phyloP scores from a whole-genome alignment of 2,329 filamentous ascomycete species.

The Aspergillus tamarii region DNA sequence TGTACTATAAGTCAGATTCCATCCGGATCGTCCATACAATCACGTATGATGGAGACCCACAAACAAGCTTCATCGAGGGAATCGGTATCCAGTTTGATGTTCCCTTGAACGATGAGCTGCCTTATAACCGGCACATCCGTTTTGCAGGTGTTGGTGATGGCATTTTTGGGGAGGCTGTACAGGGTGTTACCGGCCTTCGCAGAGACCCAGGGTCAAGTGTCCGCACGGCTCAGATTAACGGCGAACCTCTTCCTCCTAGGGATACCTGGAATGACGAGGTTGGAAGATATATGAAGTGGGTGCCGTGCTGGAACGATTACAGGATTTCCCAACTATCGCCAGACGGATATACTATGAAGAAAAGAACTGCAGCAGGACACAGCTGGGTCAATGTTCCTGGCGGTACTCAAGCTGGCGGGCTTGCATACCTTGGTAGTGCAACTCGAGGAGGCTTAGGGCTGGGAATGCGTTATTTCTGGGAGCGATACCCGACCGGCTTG shows the following conservation, averaged over 20 bases:
- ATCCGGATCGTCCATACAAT: conserved; percentile 60
- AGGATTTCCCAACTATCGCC: conserved; percentile 60
- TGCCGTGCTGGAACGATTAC: conserved; percentile 63
- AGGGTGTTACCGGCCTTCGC: conserved; percentile 63
- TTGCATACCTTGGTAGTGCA: conserved; percentile 63
- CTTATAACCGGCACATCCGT: conserved; percentile 63
- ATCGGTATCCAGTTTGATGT: conserved; percentile 44
- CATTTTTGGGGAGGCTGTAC: conserved; percentile 60
- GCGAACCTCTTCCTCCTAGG: conserved; percentile 20
- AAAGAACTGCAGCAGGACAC: conserved; percentile 54
- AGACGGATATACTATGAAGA: conserved; percentile 64
- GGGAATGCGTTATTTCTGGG: conserved; percentile 65
- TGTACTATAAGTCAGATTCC: conserved; percentile 60
- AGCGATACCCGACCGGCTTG: conserved; percentile 62
- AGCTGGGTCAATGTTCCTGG: conserved; percentile 49
- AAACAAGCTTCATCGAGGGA: conserved; percentile 57
- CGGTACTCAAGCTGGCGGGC: conserved; percentile 58
- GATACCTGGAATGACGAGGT: conserved; percentile 46
- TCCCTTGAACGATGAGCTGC: conserved; percentile 55
- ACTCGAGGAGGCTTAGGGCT: conserved; percentile 62
- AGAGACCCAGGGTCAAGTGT: conserved; percentile 53
- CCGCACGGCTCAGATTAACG: conserved; percentile 47
- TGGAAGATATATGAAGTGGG: conserved; percentile 56
- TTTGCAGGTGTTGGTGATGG: conserved; percentile 60
- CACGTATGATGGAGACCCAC: conserved; percentile 55